Conservation (phyloP, 148 eudicot species). For the Nepenthes mirabilis region DNA sequence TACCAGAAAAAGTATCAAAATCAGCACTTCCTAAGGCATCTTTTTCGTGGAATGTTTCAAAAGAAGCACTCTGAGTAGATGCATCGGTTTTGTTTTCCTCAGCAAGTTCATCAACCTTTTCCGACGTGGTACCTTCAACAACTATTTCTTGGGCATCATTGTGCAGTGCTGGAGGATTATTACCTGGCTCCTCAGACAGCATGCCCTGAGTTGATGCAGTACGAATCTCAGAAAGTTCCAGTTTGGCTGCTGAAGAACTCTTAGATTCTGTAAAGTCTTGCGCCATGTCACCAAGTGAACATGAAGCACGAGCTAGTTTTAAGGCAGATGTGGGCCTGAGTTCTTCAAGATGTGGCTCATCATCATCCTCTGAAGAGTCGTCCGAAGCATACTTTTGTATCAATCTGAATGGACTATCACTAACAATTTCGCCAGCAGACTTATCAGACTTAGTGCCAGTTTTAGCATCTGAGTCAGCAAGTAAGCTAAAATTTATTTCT, state of each 20-base stretch:
- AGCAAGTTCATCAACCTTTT: slow-evolving; percentile 9
- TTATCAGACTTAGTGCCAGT: slow-evolving; percentile 17
- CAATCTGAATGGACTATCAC: slow-evolving; percentile 48
- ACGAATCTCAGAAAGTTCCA: slow-evolving; percentile 13
- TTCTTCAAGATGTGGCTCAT: slow-evolving; percentile 22
- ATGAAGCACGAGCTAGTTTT: slow-evolving; percentile 14
- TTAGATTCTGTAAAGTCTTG: slow-evolving; percentile 10
- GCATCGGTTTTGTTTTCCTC: slow-evolving; percentile 18
- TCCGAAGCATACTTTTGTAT: slow-evolving; percentile 68
- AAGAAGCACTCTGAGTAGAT: slow-evolving; percentile 10
- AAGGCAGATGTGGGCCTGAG: slow-evolving; percentile 17
- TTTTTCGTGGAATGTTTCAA: slow-evolving; percentile 10
- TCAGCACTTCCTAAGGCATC: slow-evolving; percentile 14
- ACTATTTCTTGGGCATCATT: slow-evolving; percentile 8
- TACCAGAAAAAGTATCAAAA: slow-evolving; percentile 14
- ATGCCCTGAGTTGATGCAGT: slow-evolving; percentile 9
- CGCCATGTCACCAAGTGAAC: slow-evolving; percentile 13
- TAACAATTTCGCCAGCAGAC: slow-evolving; percentile 16
- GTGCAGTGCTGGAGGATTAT: slow-evolving; percentile 6
- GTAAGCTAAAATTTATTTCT: slow-evolving; percentile 12
- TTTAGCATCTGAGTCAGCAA: slow-evolving; percentile 13
- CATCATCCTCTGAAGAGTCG: slow-evolving; percentile 38
- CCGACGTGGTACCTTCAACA: slow-evolving; percentile 4
- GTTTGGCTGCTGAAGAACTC: slow-evolving; percentile 12
- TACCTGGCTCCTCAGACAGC: neutral